Conservation (phyloP, 2,329 filamentous ascomycete species). For the Ceratocystis ficicola region DNA sequence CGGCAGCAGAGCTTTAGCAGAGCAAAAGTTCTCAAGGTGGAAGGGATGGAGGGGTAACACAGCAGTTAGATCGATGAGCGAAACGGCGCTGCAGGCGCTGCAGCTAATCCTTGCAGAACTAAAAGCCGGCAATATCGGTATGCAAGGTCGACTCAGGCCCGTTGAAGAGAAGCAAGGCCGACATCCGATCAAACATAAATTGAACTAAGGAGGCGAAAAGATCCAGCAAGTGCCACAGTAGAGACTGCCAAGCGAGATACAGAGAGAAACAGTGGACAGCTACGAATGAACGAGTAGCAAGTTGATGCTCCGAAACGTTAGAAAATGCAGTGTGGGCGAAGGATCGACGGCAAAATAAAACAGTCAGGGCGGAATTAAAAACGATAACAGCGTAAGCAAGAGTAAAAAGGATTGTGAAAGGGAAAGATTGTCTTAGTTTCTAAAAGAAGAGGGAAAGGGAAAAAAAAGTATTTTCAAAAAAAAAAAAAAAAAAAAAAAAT, state of each 20-base stretch:
- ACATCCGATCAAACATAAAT: not conserved
- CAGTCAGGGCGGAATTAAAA: not conserved
- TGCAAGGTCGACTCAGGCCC: not conserved
- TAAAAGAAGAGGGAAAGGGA: not conserved
- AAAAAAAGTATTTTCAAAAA: not conserved
- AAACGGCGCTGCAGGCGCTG: not conserved
- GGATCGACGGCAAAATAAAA: conserved; percentile 8
- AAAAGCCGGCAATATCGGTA: conserved; percentile 5
- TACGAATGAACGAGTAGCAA: not conserved
- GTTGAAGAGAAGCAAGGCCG: not conserved
- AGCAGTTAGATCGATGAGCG: not conserved
- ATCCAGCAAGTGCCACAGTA: not conserved
- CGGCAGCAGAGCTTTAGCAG: not conserved
- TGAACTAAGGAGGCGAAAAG: not conserved
- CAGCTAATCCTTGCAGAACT: not conserved
- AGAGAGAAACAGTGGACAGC: not conserved
- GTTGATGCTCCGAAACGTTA: conserved; percentile 4
- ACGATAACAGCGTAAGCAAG: not conserved
- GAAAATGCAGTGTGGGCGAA: conserved; percentile 6
- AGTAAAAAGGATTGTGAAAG: not conserved
- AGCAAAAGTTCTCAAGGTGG: not conserved
- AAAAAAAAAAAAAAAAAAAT: not conserved
- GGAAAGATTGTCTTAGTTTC: not conserved
- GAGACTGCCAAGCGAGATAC: not conserved
- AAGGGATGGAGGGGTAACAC: conserved; percentile 3